phyloP scores from a whole-genome alignment of 140 eudicot species.

The Flaveria floridana region DNA sequence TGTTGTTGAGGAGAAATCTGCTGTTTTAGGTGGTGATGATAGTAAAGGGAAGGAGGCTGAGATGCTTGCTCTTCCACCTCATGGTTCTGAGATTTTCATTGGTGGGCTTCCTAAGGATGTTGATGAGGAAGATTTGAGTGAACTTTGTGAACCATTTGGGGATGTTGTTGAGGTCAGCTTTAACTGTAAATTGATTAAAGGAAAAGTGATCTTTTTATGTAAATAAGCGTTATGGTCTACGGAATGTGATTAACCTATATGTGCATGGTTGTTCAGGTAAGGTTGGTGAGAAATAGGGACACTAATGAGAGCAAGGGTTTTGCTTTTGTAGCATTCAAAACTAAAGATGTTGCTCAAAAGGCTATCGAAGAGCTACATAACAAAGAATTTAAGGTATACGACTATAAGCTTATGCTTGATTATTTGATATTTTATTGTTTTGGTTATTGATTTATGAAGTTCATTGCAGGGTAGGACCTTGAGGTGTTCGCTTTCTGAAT shows the following conservation, averaged over 20 bases:
- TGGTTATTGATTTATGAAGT: constrained; percentile 13
- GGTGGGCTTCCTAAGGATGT: constrained; percentile 84
- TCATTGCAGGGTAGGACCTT: constrained; percentile 58
- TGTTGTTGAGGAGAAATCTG: constrained; percentile 40
- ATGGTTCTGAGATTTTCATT: constrained; percentile 87
- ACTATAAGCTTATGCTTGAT: not conserved
- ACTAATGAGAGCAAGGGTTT: constrained; percentile 88
- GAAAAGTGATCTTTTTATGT: not conserved
- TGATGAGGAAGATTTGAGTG: constrained; percentile 77
- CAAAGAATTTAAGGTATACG: constrained; percentile 74
- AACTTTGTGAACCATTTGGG: constrained; percentile 78
- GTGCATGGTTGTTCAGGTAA: constrained; percentile 48
- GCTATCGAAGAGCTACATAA: constrained; percentile 78
- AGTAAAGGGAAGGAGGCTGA: constrained; percentile 54
- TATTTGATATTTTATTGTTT: not conserved
- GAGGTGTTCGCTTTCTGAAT: constrained; percentile 91
- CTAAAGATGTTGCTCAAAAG: constrained; percentile 79
- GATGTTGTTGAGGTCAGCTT: constrained; percentile 77
- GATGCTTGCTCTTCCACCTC: constrained; percentile 79
- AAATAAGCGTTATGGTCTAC: not conserved
- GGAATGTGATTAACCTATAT: not conserved
- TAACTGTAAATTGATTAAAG: not conserved
- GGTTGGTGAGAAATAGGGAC: constrained; percentile 80
- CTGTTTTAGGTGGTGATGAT: constrained; percentile 35
- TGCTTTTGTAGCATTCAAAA: constrained; percentile 82